A percentile compares a stretch with the other conserved stretches of the same genome.
phyloP scores from a whole-genome alignment of 495 filamentous ascomycete species.

The Haplographium delicatum region DNA sequence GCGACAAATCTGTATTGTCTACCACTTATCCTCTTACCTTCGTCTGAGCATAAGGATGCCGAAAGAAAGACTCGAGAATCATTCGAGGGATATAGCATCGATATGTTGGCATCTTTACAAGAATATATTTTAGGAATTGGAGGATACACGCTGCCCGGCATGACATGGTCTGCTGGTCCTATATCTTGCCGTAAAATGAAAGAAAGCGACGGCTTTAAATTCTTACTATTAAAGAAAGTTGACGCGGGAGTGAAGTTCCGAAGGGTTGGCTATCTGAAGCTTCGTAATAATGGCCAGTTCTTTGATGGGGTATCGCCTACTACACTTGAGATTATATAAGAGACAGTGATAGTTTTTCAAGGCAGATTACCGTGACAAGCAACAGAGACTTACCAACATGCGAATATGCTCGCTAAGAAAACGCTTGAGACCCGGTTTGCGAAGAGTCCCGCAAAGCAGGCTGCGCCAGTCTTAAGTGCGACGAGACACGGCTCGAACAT shows the following conservation, averaged over 20 bases:
- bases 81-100: background rate
- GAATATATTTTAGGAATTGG: background rate
- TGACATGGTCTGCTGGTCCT: slow-evolving; percentile 6
- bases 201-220: slow-evolving; percentile 1
- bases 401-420: slow-evolving; percentile 7
- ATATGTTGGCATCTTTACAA: slow-evolving; percentile 3
- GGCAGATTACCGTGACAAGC: slow-evolving; percentile 5
- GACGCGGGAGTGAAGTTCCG: slow-evolving; percentile 4
- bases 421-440: slow-evolving; percentile 4
- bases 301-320: slow-evolving; percentile 3
- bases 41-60: background rate
- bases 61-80: background rate
- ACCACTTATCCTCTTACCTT: slow-evolving; percentile 2
- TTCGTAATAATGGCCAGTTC: background rate
- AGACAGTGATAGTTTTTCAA: background rate
- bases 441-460: slow-evolving; percentile 7
- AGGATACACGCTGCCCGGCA: background rate
- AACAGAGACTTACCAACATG: slow-evolving; percentile 5
- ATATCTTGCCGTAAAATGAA: slow-evolving; percentile 5
- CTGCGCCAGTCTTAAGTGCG: slow-evolving; percentile 7
- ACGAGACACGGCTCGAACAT: slow-evolving; percentile 6
- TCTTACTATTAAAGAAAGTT: slow-evolving; percentile 2
- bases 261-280: slow-evolving; percentile 6
- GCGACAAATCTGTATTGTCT: slow-evolving; percentile 7
- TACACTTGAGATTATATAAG: slow-evolving; percentile 7